Evolutionary conservation across 179 eudicot genomes (phyloP).

Genomic region (Spinacia oleracea): DNA sequence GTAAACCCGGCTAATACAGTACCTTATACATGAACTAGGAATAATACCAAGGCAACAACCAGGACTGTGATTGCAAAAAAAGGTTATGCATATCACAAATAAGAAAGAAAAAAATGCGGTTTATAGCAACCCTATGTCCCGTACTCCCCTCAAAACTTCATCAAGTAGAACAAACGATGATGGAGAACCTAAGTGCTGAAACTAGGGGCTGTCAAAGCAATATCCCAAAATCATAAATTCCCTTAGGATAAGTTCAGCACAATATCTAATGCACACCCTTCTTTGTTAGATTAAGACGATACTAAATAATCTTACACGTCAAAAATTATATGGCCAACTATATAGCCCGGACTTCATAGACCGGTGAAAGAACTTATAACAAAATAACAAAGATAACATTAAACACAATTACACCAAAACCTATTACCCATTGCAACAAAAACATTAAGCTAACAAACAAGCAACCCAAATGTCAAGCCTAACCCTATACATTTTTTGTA

Average conservation of each 20-base stretch:
- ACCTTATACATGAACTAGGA: background rate
- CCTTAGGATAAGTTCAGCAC: background rate
- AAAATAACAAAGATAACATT: background rate
- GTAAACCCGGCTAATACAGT: background rate
- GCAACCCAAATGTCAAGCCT: background rate
- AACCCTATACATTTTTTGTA: background rate
- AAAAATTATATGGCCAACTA: no score
- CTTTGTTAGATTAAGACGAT: background rate
- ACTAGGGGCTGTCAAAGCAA: background rate
- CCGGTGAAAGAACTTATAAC: no score
- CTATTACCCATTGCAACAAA: background rate
- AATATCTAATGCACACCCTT: background rate
- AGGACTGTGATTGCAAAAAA: background rate
- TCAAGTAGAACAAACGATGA: no score
- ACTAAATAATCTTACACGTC: no score
- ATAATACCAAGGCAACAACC: background rate
- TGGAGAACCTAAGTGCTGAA: no score
- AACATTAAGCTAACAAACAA: background rate
- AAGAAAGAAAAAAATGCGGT: background rate
- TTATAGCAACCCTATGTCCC: background rate
- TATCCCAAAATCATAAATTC: background rate
- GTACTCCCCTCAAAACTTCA: background rate
- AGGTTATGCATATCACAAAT: background rate
- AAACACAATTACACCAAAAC: background rate
- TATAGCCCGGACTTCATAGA: background rate